Conservation (phyloP, 176 grass and related monocot genomes). For the Chrysopogon serrulatus region DNA sequence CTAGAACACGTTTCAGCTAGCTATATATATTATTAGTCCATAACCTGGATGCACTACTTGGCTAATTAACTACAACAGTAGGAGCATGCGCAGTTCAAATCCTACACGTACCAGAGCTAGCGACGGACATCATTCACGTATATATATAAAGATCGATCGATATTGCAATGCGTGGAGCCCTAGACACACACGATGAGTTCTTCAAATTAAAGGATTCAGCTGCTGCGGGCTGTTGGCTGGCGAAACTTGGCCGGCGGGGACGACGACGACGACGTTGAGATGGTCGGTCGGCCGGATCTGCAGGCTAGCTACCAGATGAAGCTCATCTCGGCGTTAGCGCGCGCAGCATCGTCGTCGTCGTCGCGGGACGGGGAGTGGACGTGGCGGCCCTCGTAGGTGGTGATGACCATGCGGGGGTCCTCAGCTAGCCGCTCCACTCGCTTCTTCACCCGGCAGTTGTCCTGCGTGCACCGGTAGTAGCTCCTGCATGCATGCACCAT, state of each 20-base stretch:
- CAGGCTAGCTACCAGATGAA: constrained; percentile 63
- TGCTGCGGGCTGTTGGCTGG: not conserved
- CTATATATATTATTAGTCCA: not conserved
- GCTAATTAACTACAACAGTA: not conserved
- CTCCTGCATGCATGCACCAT: constrained; percentile 40
- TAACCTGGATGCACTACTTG: not conserved
- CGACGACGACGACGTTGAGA: not conserved
- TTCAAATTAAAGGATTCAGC: not conserved
- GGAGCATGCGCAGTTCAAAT: not conserved
- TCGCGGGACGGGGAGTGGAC: constrained; percentile 78
- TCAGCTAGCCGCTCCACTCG: constrained; percentile 78
- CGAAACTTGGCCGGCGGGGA: not conserved
- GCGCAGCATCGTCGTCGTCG: constrained; percentile 52
- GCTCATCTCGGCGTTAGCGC: constrained; percentile 55
- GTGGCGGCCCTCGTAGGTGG: constrained; percentile 88
- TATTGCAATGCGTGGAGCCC: not conserved
- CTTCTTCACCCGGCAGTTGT: constrained; percentile 86
- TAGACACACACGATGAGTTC: not conserved
- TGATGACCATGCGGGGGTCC: constrained; percentile 89
- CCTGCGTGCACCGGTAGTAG: constrained; percentile 88
- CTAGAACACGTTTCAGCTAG: not conserved
- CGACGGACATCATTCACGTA: not conserved
- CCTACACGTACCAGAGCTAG: not conserved
- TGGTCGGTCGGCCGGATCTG: not conserved
- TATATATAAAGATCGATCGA: not conserved